Conservation (phyloP, 78 protist genomes). For the Guillardia theta region DNA sequence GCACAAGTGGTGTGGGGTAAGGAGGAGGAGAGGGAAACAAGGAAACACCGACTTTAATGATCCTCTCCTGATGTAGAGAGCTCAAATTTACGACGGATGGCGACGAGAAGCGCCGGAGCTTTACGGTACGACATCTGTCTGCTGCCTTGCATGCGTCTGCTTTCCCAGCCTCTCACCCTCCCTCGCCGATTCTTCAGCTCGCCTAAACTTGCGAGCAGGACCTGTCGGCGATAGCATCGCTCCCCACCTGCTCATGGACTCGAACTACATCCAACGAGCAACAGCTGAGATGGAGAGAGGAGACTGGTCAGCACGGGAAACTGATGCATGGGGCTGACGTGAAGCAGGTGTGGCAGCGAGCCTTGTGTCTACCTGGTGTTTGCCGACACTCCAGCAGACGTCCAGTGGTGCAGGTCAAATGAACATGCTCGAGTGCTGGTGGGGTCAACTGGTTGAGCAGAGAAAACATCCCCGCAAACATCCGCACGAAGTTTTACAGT, state of each 20-base stretch:
- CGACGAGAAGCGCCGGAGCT: conserved; percentile 29
- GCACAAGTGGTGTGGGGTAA: too few species aligned
- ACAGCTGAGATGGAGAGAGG: neutral
- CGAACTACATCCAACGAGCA: neutral
- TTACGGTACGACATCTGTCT: neutral
- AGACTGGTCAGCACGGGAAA: too few species aligned
- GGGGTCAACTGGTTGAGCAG: too few species aligned
- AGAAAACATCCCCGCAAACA: neutral
- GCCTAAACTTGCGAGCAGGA: neutral
- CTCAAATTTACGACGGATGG: neutral
- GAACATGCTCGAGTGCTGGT: neutral
- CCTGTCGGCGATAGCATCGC: neutral
- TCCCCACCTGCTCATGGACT: neutral
- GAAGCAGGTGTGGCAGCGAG: conserved; percentile 6
- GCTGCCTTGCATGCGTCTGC: neutral
- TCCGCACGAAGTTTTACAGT: neutral
- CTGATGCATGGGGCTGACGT: too few species aligned
- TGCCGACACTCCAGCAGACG: neutral
- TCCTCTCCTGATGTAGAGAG: too few species aligned
- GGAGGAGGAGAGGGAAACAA: too few species aligned
- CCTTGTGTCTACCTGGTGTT: conserved; percentile 14
- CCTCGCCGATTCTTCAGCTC: neutral
- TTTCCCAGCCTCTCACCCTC: neutral
- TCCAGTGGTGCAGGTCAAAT: neutral
- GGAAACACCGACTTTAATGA: too few species aligned